Evolutionary conservation across 129 eudicot species (phyloP).

Genomic region (Chrysanthemum makinoi): DNA sequence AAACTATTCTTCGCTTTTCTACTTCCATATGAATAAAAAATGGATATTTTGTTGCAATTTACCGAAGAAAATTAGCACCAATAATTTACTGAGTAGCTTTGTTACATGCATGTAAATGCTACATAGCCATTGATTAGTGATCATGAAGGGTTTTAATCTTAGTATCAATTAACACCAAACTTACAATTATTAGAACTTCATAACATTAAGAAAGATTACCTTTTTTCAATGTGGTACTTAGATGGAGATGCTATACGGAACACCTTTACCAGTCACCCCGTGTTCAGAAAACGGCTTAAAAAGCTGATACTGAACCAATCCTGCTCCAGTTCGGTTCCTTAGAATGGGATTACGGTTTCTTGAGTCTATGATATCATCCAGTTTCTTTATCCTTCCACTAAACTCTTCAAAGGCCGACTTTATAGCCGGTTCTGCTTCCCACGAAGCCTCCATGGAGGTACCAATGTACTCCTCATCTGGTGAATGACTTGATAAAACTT

Average conservation of each 20-base stretch:
- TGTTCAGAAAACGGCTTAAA: constrained; percentile 39
- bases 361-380: constrained; percentile 27
- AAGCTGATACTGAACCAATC: constrained; percentile 34
- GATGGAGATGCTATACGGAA: constrained; percentile 45
- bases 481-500: constrained; percentile 34
- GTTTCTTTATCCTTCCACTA: constrained; percentile 10
- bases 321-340: constrained; percentile 37
- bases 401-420: constrained; percentile 30
- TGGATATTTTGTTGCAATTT: constrained; percentile 14
- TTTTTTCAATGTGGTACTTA: neutral
- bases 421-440: constrained; percentile 36
- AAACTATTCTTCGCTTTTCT: constrained; percentile 17
- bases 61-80: neutral
- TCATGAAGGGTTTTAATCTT: neutral
- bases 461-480: constrained; percentile 40
- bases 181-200: neutral
- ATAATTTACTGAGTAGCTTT: constrained; percentile 4
- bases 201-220: too few species aligned
- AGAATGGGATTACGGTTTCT: constrained; percentile 29
- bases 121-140: constrained; percentile 5
- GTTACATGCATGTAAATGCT: constrained; percentile 1
- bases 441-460: constrained; percentile 21
- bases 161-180: neutral
- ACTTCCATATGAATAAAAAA: constrained; percentile 25
- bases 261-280: constrained; percentile 46